These are phyloP conservation scores for Phialophora expanda DNA, from an alignment of 2,329 filamentous ascomycete species.

Conservation along the genomic window DNA sequence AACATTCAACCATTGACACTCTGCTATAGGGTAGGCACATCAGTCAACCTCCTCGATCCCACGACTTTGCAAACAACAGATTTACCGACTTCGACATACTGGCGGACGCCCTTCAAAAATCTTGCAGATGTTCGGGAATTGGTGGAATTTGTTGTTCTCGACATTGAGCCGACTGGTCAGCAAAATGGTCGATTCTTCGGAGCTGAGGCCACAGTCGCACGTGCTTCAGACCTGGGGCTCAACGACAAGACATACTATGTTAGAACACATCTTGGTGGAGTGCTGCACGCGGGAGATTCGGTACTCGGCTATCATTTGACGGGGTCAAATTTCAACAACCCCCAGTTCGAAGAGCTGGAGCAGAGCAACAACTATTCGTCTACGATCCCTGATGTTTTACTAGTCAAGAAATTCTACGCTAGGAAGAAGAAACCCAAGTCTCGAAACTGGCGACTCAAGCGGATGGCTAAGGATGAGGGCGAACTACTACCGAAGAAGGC, in stretches of 20 bases:
- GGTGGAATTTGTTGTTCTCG: conserved; percentile 91
- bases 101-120: conserved; percentile 83
- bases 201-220: conserved; percentile 85
- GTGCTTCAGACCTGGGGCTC: conserved; percentile 80
- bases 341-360: conserved; percentile 82
- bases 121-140: conserved; percentile 84
- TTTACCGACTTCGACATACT: conserved; percentile 81
- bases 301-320: conserved; percentile 92
- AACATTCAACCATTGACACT: conserved; percentile 87
- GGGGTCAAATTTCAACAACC: conserved; percentile 91
- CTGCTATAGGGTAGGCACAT: conserved; percentile 86
- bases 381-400: conserved; percentile 84
- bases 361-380: conserved; percentile 74
- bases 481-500: conserved; percentile 85
- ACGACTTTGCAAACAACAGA: conserved; percentile 90
- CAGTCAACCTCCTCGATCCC: conserved; percentile 87
- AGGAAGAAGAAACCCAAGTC: conserved; percentile 80
- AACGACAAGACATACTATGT: conserved; percentile 90
- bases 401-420: conserved; percentile 97
- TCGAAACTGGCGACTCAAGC: conserved; percentile 92
- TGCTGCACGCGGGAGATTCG: conserved; percentile 87
- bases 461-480: conserved; percentile 87
- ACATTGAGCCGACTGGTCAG: conserved; percentile 79
- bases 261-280: conserved; percentile 83
- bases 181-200: conserved; percentile 82